Evolutionary conservation across 2,329 filamentous ascomycete genomes (phyloP).

Genomic region (Epichloe typhina): DNA sequence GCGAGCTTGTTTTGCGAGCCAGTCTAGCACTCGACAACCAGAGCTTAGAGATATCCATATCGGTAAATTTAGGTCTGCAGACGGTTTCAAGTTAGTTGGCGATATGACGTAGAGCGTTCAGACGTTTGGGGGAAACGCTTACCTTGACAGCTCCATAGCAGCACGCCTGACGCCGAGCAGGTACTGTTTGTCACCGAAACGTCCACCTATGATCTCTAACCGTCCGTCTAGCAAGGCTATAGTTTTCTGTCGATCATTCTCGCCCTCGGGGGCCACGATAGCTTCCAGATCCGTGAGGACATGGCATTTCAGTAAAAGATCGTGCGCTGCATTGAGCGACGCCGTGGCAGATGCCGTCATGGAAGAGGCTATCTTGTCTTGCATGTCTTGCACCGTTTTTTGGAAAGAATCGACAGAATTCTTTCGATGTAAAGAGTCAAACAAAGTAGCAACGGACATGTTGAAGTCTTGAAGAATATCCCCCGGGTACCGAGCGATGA

Average conservation of each 20-base stretch:
- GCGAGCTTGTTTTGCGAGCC: constrained; percentile 72
- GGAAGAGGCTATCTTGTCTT: constrained; percentile 56
- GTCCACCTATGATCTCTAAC: constrained; percentile 81
- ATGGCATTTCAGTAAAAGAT: constrained; percentile 75
- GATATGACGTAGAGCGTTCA: not conserved
- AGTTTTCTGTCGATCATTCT: constrained; percentile 23
- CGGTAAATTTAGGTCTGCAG: constrained; percentile 44
- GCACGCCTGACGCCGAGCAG: constrained; percentile 75
- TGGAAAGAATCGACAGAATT: constrained; percentile 37
- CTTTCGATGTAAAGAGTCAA: constrained; percentile 47
- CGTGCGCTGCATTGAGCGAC: constrained; percentile 74
- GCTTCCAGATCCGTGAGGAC: constrained; percentile 77
- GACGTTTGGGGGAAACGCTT: constrained; percentile 14
- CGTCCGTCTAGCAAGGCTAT: constrained; percentile 47
- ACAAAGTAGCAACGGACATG: constrained; percentile 52
- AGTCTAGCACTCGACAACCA: constrained; percentile 81
- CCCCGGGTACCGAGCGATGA: constrained; percentile 40
- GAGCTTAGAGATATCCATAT: constrained; percentile 63
- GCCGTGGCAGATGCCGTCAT: constrained; percentile 66
- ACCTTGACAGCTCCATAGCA: constrained; percentile 68
- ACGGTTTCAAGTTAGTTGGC: not conserved
- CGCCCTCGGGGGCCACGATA: constrained; percentile 42
- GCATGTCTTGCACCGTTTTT: constrained; percentile 47
- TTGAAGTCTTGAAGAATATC: constrained; percentile 55
- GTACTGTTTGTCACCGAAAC: constrained; percentile 87